Evolutionary conservation across 805 yeast species (phyloP).

Genomic region (Candida xyloterini): DNA sequence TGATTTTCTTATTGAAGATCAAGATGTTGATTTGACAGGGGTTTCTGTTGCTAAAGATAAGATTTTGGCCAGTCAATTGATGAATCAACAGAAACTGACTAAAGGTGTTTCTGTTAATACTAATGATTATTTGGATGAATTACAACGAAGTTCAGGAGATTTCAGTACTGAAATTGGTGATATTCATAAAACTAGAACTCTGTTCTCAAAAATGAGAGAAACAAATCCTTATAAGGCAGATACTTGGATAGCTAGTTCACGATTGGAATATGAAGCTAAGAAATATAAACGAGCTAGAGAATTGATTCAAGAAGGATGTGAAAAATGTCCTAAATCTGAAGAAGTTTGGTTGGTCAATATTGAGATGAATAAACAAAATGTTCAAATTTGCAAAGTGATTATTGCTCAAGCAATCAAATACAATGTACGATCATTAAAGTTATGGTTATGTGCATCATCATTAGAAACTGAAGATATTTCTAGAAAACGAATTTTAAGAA

Average conservation of each 20-base stretch:
- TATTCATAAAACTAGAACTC: slow-evolving; percentile 51
- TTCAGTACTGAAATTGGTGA: slow-evolving; percentile 46
- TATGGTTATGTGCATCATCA: slow-evolving; percentile 74
- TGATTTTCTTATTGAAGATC: slow-evolving; percentile 23
- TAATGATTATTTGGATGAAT: slow-evolving; percentile 40
- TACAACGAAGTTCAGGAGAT: slow-evolving; percentile 28
- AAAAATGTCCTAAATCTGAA: slow-evolving; percentile 59
- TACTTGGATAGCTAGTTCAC: slow-evolving; percentile 85
- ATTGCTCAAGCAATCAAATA: slow-evolving; percentile 63
- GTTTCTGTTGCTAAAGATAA: slow-evolving; percentile 64
- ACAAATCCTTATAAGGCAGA: slow-evolving; percentile 70
- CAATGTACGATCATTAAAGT: slow-evolving; percentile 51
- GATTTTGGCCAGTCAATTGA: slow-evolving; percentile 53
- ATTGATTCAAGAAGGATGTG: slow-evolving; percentile 73
- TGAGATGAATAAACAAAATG: slow-evolving; percentile 50
- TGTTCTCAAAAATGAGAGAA: slow-evolving; percentile 65
- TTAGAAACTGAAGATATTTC: slow-evolving; percentile 57
- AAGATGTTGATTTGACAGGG: slow-evolving; percentile 44
- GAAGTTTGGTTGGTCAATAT: slow-evolving; percentile 82
- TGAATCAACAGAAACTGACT: slow-evolving; percentile 25
- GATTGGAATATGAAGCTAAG: slow-evolving; percentile 66
- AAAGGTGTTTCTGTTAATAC: slow-evolving; percentile 29
- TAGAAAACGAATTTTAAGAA: slow-evolving; percentile 59
- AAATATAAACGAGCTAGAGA: slow-evolving; percentile 54
- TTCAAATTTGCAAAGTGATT: slow-evolving; percentile 49